Percentiles rank a stretch among this genome's conserved stretches.
These are phyloP conservation scores for Kitagawia praeruptora DNA, from an alignment of 129 eudicot genomes.

Conservation along the genomic window DNA sequence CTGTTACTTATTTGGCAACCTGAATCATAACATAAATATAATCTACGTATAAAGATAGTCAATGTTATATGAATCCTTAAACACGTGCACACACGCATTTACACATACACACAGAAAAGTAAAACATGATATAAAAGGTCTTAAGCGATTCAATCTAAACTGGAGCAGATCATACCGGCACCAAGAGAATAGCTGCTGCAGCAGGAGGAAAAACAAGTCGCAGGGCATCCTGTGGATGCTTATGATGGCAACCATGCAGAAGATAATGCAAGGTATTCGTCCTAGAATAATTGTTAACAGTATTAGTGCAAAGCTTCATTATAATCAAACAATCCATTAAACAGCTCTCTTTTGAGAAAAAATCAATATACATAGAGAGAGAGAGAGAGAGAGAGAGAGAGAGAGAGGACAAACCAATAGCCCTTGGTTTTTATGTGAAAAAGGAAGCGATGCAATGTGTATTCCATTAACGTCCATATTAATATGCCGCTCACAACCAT, in stretches of 20 bases:
- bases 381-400: no score
- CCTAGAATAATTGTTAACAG: slow-evolving; percentile 30
- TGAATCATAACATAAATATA: neutral
- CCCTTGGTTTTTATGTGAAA: slow-evolving; percentile 85
- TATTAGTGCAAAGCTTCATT: neutral
- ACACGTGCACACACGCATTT: neutral
- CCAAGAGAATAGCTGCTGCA: slow-evolving; percentile 82
- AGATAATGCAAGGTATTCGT: slow-evolving; percentile 86
- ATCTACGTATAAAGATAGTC: neutral
- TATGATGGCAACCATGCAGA: slow-evolving; percentile 97
- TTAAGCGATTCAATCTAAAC: neutral
- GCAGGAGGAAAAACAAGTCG: slow-evolving; percentile 99
- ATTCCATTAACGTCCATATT: slow-evolving; percentile 80
- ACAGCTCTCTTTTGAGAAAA: neutral
- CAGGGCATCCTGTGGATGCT: slow-evolving; percentile 94
- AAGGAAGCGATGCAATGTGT: slow-evolving; percentile 80
- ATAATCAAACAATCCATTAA: neutral
- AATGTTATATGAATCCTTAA: neutral
- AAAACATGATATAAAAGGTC: neutral
- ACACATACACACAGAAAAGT: neutral
- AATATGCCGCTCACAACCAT: slow-evolving; percentile 53
- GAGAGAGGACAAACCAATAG: slow-evolving; percentile 51
- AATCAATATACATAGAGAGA: neutral
- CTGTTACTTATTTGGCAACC: neutral
- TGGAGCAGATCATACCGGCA: slow-evolving; percentile 54